Conservation (phyloP, 2,329 filamentous ascomycete genomes). For the Coniella lustricola region DNA sequence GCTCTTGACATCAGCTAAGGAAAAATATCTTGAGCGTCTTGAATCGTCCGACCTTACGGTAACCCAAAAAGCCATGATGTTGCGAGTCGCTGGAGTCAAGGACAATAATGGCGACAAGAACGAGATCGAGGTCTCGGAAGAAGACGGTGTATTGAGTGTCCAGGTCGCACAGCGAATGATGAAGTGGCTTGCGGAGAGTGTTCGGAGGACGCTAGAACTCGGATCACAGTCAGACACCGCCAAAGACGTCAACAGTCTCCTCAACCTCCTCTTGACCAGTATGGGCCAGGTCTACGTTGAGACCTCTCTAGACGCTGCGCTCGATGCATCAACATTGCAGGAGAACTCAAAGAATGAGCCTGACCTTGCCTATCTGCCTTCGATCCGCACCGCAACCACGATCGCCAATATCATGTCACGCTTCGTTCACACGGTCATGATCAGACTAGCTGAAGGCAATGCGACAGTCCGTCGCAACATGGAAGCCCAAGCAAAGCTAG, state of each 20-base stretch:
- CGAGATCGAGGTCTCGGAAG: slow-evolving; percentile 84
- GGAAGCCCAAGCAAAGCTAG: slow-evolving; percentile 70
- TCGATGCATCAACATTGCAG: slow-evolving; percentile 66
- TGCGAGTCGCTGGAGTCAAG: slow-evolving; percentile 80
- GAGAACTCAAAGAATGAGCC: slow-evolving; percentile 79
- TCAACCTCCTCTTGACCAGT: slow-evolving; percentile 74
- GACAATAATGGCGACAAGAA: slow-evolving; percentile 68
- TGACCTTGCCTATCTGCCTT: slow-evolving; percentile 75
- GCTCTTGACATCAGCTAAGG: slow-evolving; percentile 77
- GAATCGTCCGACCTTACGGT: slow-evolving; percentile 82
- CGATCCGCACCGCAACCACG: slow-evolving; percentile 73
- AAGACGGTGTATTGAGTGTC: slow-evolving; percentile 77
- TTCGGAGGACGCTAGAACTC: slow-evolving; percentile 85
- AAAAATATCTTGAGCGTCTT: slow-evolving; percentile 82
- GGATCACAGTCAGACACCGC: slow-evolving; percentile 81
- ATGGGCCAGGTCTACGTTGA: slow-evolving; percentile 80
- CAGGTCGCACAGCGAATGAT: slow-evolving; percentile 96
- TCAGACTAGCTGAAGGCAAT: slow-evolving; percentile 82
- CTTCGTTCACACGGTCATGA: slow-evolving; percentile 82
- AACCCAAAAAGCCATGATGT: slow-evolving; percentile 84
- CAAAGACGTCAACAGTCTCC: slow-evolving; percentile 81
- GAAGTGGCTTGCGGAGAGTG: slow-evolving; percentile 92
- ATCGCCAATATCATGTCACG: slow-evolving; percentile 91
- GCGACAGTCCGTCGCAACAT: slow-evolving; percentile 85
- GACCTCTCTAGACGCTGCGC: slow-evolving; percentile 60